These are phyloP conservation scores for Globisporangium rhizosaccharum DNA, from an alignment of 352 stramenopile genomes.

Conservation along the genomic window DNA sequence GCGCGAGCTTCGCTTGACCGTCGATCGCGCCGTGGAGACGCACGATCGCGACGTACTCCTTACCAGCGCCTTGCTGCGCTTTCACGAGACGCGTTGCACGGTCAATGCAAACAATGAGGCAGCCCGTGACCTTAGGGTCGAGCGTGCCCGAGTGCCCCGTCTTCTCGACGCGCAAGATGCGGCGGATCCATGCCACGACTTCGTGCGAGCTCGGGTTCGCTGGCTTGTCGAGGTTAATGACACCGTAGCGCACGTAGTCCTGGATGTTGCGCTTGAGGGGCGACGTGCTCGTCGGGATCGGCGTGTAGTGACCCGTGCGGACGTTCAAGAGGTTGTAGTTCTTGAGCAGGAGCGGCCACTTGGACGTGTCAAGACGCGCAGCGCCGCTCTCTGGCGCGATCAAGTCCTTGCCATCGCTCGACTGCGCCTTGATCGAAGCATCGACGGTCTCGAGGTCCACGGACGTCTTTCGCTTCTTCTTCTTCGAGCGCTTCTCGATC, in stretches of 20 bases:
- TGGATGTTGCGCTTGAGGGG: conserved; percentile 96
- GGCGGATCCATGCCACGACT: conserved; percentile 99
- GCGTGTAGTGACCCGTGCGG: conserved; percentile 98
- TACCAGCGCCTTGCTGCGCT: conserved; percentile 94
- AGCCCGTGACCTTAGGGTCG: conserved; percentile 99
- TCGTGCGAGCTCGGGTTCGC: conserved; percentile 99
- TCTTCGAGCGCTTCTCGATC: conserved; percentile 86
- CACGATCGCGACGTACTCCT: conserved; percentile 99
- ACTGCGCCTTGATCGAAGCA: neutral
- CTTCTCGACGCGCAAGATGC: conserved; percentile 99
- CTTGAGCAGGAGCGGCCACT: conserved; percentile 99
- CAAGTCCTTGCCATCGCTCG: conserved; percentile 46
- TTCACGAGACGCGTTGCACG: conserved; percentile 93
- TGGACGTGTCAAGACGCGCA: conserved; percentile 94
- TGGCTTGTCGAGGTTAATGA: conserved; percentile 99
- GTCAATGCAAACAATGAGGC: conserved; percentile 99
- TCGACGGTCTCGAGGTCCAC: conserved; percentile 13
- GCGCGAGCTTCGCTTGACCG: conserved; percentile 86
- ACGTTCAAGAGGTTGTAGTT: conserved; percentile 99
- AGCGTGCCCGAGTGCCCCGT: conserved; percentile 99
- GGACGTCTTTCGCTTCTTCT: conserved; percentile 86
- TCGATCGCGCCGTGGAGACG: conserved; percentile 96
- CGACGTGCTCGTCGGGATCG: conserved; percentile 95
- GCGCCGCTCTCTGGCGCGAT: conserved; percentile 76
- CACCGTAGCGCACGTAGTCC: conserved; percentile 97